Conservation (phyloP, 192 early-diverging fungal genomes). For the Podochytrium sp. region DNA sequence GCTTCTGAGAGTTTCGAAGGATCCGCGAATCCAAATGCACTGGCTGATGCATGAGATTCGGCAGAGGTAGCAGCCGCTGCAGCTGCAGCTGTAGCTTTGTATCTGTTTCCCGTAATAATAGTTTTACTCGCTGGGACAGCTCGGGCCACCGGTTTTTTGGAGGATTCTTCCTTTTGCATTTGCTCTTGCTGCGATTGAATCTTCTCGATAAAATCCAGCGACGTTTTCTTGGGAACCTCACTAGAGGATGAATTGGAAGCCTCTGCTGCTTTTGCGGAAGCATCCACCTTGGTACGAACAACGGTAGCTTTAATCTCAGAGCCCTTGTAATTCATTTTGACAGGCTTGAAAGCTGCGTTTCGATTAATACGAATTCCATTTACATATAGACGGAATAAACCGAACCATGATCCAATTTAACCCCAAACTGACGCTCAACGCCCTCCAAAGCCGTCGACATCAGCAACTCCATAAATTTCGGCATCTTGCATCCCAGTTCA, state of each 20-base stretch:
- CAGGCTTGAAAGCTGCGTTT: constrained; percentile 42
- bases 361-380: neutral
- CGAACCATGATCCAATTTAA: constrained; percentile 19
- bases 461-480: constrained; percentile 48
- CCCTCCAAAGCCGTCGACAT: constrained; percentile 55
- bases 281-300: constrained; percentile 42
- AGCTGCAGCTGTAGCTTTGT: neutral
- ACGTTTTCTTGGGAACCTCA: constrained; percentile 39
- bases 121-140: constrained; percentile 3
- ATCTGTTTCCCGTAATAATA: constrained; percentile 12
- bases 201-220: constrained; percentile 44
- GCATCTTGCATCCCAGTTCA: constrained; percentile 26
- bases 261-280: neutral
- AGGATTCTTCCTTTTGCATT: constrained; percentile 1
- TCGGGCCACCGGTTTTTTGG: constrained; percentile 11
- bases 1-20: too few relatives aligned
- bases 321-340: constrained; percentile 53
- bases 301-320: constrained; percentile 42
- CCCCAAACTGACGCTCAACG: constrained; percentile 52
- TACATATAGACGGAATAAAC: neutral
- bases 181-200: neutral
- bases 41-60: too few relatives aligned
- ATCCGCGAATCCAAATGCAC: too few relatives aligned
- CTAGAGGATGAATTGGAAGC: too few relatives aligned
- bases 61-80: neutral